These are phyloP conservation scores for Dactylonectria macrodidyma DNA, from an alignment of 2,329 filamentous ascomycete species.

Conservation along the genomic window DNA sequence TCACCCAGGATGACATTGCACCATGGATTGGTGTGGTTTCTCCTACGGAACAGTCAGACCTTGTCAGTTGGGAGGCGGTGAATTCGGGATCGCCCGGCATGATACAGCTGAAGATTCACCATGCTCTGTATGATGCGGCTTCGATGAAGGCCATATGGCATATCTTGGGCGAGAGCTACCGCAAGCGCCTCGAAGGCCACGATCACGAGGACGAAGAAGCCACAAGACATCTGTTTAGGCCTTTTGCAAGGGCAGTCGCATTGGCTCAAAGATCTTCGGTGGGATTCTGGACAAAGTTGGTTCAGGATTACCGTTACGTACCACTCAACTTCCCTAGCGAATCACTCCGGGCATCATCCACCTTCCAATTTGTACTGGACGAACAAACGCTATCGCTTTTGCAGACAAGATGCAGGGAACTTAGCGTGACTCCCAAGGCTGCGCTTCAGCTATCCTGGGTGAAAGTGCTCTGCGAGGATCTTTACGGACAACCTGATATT, in stretches of 20 bases:
- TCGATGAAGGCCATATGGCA: conserved; percentile 40
- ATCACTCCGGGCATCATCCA: neutral
- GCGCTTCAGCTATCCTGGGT: conserved; percentile 43
- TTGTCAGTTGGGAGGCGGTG: conserved; percentile 30
- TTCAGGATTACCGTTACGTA: neutral
- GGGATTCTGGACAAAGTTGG: neutral
- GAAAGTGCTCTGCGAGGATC: conserved; percentile 40
- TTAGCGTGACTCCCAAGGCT: conserved; percentile 34
- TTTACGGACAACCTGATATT: conserved; percentile 39
- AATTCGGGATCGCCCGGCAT: neutral
- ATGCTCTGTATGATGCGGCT: conserved; percentile 42
- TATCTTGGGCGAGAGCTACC: conserved; percentile 35
- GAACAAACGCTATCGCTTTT: conserved; percentile 23
- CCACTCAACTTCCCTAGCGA: neutral
- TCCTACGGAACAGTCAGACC: conserved; percentile 37
- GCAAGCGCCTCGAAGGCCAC: conserved; percentile 23
- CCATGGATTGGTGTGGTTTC: conserved; percentile 46
- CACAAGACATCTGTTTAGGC: neutral
- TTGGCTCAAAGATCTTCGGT: neutral
- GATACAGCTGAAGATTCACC: conserved; percentile 40
- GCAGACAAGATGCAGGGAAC: conserved; percentile 30
- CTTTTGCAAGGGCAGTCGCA: neutral
- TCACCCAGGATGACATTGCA: conserved; percentile 37
- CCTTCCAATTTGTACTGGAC: neutral
- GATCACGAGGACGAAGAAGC: neutral